phyloP scores from a whole-genome alignment of 495 filamentous ascomycete species.

The Hypomontagnella monticulosa region DNA sequence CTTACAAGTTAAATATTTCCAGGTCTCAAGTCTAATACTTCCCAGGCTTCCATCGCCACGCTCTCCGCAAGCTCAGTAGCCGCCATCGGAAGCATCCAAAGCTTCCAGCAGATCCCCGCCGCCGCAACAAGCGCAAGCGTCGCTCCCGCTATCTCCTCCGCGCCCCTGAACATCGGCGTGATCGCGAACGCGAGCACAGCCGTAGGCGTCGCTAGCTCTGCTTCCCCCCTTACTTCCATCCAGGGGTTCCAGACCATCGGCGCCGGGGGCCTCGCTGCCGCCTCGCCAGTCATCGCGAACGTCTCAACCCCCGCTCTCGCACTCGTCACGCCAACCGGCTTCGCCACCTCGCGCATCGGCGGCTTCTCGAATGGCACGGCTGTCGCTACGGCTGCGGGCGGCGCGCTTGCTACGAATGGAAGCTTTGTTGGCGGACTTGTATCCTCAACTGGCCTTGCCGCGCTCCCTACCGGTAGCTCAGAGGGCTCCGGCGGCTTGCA shows the following conservation, averaged over 20 bases:
- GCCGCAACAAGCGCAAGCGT: not conserved
- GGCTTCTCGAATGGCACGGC: constrained; percentile 24
- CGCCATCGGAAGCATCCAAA: constrained; percentile 13
- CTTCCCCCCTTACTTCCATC: constrained; percentile 10
- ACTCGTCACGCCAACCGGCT: not conserved
- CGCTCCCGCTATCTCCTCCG: constrained; percentile 15
- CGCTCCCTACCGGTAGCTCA: constrained; percentile 21
- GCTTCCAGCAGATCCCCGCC: constrained; percentile 10
- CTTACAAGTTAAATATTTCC: not conserved
- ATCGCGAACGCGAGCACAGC: constrained; percentile 10
- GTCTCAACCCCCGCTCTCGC: constrained; percentile 11
- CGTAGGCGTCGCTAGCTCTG: not conserved
- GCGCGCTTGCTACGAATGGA: not conserved
- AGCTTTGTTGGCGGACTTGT: not conserved
- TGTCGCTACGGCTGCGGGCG: not conserved
- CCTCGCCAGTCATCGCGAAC: constrained; percentile 9
- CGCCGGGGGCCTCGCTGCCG: not conserved
- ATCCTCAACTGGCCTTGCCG: not conserved
- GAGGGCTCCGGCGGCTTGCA: constrained; percentile 6
- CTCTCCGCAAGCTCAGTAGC: constrained; percentile 4
- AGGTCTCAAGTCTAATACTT: constrained; percentile 1
- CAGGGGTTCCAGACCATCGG: constrained; percentile 27
- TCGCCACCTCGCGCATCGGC: constrained; percentile 14
- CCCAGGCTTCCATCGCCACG: not conserved
- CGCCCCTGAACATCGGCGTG: constrained; percentile 9